Base-by-base conservation (phyloP, 1,284 basidiomycete species). In the Moesziomyces globuligerus region DNA sequence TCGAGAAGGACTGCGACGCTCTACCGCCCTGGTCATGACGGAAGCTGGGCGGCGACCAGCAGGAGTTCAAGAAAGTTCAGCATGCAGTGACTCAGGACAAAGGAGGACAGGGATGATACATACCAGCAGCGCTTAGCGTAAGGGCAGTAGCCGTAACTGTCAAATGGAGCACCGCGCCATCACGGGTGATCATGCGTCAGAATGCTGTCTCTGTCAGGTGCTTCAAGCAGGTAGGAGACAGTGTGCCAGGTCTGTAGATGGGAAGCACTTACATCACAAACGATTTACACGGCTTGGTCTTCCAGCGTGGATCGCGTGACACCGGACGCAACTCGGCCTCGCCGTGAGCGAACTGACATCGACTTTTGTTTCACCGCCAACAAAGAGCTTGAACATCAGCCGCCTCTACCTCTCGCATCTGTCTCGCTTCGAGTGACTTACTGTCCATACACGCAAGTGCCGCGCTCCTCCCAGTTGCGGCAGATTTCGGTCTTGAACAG, bases 401-500 rank as follows among this genome's bases (percentile, higher is more conserved):
- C n/a, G n/a, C n/a, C n/a, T n/a, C n/a, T n/a, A n/a, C n/a, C n/a
- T n/a, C n/a, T n/a, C n/a, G n/a, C n/a, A n/a, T n/a, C n/a, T n/a
- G n/a, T n/a, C 10, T 2, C 23, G 11, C 0, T 4, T 9, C 26
- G 3, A 15, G 25, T 7, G 3, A 56, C 65, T 51, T 39, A 70
- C 60, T 36, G 43, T 47, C 90, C 90, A 76, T 94, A 94, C 41
- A 91, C 87, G 83, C 93, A 94, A n/a, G 86, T 85, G 1, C 92
- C 91, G 80, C 92, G 93, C 84, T 94, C 92, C 82, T 93, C 92
- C 92, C 92, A 94, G 81, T 91, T 93, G 65, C 92, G 86, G 83
- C 92, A 94, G 32, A 94, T 76, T 81, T 94, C 92, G 0, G 93
- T 94, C 86, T 94, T 94, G 86, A 94, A 94, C 44, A 94, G 81